These are phyloP conservation scores for Oxytropis ochrocephala DNA, from an alignment of 306 rosid genomes.

Conservation along the genomic window DNA sequence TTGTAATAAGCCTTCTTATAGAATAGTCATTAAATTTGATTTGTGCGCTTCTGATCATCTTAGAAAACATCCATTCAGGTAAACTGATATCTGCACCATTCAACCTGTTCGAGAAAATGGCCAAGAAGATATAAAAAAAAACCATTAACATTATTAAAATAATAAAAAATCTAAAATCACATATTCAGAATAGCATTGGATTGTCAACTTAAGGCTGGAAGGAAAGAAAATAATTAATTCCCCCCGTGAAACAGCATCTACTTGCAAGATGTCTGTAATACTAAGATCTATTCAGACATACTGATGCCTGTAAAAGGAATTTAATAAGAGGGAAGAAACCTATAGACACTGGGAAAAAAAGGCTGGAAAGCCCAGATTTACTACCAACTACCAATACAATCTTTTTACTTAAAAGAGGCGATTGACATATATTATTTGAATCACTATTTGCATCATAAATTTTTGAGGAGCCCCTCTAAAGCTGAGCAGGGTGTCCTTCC, in stretches of 20 bases:
- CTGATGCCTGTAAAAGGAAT: not conserved
- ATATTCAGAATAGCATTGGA: conserved; percentile 1
- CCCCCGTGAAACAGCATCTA: conserved; percentile 4
- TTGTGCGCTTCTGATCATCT: conserved; percentile 84
- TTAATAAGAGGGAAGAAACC: not conserved
- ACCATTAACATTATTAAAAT: conserved; percentile 19
- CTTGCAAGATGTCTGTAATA: not conserved
- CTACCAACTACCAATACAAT: not conserved
- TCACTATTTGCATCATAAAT: not conserved
- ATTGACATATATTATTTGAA: not conserved
- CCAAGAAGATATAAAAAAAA: conserved; percentile 5
- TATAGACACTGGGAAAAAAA: not conserved
- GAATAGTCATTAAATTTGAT: conserved; percentile 79
- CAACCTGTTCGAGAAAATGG: conserved; percentile 54
- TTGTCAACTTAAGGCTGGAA: conserved; percentile 3
- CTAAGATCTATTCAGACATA: conserved; percentile 12
- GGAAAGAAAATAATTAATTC: not conserved
- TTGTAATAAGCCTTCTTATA: conserved; percentile 69
- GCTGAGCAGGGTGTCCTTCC: not conserved
- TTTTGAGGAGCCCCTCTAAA: not conserved
- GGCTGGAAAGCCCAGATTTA: not conserved
- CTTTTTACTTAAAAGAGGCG: not conserved
- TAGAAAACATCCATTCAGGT: conserved; percentile 89
- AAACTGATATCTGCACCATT: conserved; percentile 85
- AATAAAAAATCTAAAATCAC: not conserved